A percentile compares a stretch with the other conserved stretches of the same genome.
These are phyloP conservation scores for Boletus tomentosulus DNA, from an alignment of 768 basidiomycete genomes.

Conservation along the genomic window DNA sequence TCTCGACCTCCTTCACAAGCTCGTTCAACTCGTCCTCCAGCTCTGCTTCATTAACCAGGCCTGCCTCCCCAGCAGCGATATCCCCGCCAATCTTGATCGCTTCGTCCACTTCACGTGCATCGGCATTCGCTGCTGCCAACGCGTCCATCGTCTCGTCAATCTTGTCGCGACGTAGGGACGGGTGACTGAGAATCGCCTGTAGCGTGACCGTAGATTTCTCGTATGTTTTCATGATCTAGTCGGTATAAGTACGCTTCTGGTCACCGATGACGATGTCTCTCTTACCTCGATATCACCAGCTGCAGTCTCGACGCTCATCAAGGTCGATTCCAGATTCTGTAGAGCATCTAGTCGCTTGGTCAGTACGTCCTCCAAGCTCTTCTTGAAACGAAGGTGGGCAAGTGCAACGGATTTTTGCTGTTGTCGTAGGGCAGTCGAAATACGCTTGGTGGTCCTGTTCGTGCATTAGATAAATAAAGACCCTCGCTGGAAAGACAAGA, in stretches of 20 bases:
- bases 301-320: constrained; percentile 83
- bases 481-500: background rate
- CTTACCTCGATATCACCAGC: constrained; percentile 81
- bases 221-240: constrained; percentile 82
- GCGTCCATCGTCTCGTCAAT: constrained; percentile 88
- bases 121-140: constrained; percentile 75
- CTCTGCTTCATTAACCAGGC: constrained; percentile 51
- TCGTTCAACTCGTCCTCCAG: constrained; percentile 63
- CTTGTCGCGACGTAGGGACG: constrained; percentile 69
- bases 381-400: constrained; percentile 74
- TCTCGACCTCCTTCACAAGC: constrained; percentile 46
- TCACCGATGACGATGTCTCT: constrained; percentile 10
- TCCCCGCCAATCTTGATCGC: constrained; percentile 67
- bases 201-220: constrained; percentile 79
- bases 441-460: constrained; percentile 62
- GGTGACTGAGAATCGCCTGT: constrained; percentile 70
- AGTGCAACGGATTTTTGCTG: constrained; percentile 74
- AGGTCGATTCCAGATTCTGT: constrained; percentile 68
- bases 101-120: constrained; percentile 80
- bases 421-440: constrained; percentile 57
- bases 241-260: background rate
- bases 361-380: constrained; percentile 74
- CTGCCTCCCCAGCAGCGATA: constrained; percentile 44
- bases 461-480: background rate
- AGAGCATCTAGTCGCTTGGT: constrained; percentile 71